These are phyloP conservation scores for Petasospora fabianii DNA, from an alignment of 1,139 yeast species.

Conservation along the genomic window DNA sequence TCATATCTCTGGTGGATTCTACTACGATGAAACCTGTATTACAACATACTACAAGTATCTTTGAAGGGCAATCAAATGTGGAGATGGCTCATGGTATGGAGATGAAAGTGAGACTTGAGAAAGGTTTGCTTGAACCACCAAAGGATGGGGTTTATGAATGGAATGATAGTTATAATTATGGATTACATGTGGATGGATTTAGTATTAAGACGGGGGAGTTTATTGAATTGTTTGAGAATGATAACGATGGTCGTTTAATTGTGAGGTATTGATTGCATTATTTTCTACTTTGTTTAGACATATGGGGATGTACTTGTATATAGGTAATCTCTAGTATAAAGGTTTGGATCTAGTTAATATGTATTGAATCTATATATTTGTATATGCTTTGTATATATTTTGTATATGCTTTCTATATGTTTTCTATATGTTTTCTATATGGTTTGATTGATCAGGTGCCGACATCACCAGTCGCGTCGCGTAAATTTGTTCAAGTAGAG, in stretches of 20 bases:
- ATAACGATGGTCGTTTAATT: conserved; percentile 7
- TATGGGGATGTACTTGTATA: not conserved
- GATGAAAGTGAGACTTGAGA: conserved; percentile 5
- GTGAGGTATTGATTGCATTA: conserved; percentile 9
- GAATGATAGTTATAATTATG: conserved; percentile 11
- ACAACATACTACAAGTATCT: conserved; percentile 5
- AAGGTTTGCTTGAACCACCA: conserved; percentile 12
- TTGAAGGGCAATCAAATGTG: conserved; percentile 2
- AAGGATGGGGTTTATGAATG: conserved; percentile 15
- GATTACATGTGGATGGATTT: conserved; percentile 2
- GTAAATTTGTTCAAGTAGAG: no score
- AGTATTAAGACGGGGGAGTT: conserved; percentile 1
- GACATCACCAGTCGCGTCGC: no score
- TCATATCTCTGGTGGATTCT: conserved; percentile 7
- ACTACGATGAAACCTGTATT: conserved; percentile 1
- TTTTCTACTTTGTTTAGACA: no score
- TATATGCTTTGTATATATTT: no score
- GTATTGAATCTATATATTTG: no score
- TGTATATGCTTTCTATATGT: no score
- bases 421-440: no score
- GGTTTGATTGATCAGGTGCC: no score
- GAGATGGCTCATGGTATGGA: conserved; percentile 1
- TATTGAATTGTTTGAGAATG: conserved; percentile 11
- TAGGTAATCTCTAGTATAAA: no score
- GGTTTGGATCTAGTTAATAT: no score